These are phyloP conservation scores for Theobroma cacao DNA, from an alignment of 345 rosid genomes.

Conservation along the genomic window DNA sequence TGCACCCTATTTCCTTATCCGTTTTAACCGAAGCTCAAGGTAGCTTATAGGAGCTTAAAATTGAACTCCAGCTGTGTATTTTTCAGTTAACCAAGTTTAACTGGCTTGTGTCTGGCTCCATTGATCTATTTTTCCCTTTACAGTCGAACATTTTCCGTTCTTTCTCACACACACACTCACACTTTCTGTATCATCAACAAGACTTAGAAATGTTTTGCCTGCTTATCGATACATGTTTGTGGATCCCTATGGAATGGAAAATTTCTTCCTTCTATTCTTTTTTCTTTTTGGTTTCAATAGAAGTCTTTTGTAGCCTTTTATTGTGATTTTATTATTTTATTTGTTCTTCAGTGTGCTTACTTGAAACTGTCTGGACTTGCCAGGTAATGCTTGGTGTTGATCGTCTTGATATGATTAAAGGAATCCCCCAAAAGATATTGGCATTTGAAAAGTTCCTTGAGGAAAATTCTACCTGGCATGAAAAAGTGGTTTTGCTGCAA, in stretches of 20 bases:
- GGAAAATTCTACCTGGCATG: slow-evolving; percentile 94
- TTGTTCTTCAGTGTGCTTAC: slow-evolving; percentile 3
- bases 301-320: neutral
- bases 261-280: neutral
- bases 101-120: neutral
- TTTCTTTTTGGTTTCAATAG: neutral
- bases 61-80: neutral
- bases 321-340: slow-evolving; percentile 1
- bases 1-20: neutral
- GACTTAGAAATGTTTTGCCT: neutral
- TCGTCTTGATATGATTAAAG: slow-evolving; percentile 99
- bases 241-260: neutral
- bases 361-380: slow-evolving; percentile 8
- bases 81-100: neutral
- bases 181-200: too few species aligned
- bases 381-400: slow-evolving; percentile 99
- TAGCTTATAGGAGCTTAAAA: neutral
- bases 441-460: slow-evolving; percentile 99
- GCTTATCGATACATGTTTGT: neutral
- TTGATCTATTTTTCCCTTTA: neutral
- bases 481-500: slow-evolving; percentile 93
- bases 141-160: neutral
- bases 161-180: too few species aligned
- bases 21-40: neutral
- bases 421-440: slow-evolving; percentile 97